Percentiles rank a stretch among this genome's conserved stretches.
These are phyloP conservation scores for Coemansia sp. DNA, from an alignment of 192 early-diverging fungal species.

Conservation along the genomic window DNA sequence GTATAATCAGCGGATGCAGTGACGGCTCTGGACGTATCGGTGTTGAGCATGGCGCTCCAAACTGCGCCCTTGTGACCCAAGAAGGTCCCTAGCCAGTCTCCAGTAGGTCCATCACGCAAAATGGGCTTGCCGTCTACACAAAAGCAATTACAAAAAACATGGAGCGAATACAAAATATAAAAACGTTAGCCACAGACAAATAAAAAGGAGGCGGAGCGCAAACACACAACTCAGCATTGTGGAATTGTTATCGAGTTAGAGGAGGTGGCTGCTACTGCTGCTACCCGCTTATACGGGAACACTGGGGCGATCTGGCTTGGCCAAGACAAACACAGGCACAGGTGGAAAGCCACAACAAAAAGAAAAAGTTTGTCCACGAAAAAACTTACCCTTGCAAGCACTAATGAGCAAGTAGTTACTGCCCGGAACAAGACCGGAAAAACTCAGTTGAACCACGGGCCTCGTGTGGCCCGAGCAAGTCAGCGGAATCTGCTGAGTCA, in stretches of 20 bases:
- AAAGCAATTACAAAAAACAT: background rate
- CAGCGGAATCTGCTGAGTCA: slow-evolving; percentile 67
- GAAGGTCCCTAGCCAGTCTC: slow-evolving; percentile 94
- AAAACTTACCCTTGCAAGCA: slow-evolving; percentile 74
- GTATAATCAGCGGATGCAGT: slow-evolving; percentile 95
- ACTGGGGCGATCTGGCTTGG: background rate
- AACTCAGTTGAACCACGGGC: slow-evolving; percentile 87
- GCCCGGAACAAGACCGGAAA: slow-evolving; percentile 73
- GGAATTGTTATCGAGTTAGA: background rate
- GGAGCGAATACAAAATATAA: background rate
- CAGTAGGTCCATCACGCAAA: slow-evolving; percentile 83
- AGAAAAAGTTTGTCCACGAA: background rate
- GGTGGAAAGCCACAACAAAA: slow-evolving; percentile 9
- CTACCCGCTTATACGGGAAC: background rate
- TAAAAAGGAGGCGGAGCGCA: slow-evolving; percentile 3
- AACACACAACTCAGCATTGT: slow-evolving; percentile 3
- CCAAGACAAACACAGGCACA: background rate
- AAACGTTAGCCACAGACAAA: background rate
- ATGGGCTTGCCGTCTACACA: slow-evolving; percentile 80
- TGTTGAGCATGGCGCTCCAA: slow-evolving; percentile 81
- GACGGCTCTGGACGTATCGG: slow-evolving; percentile 78
- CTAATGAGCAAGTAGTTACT: slow-evolving; percentile 81
- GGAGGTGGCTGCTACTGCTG: slow-evolving; percentile 2
- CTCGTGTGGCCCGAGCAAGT: slow-evolving; percentile 91
- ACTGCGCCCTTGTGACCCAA: slow-evolving; percentile 92